Percentiles rank a stretch among this genome's conserved stretches.
These are phyloP conservation scores for Aspergillus hiratsukae DNA, from an alignment of 2,329 filamentous ascomycete genomes.

Conservation along the genomic window DNA sequence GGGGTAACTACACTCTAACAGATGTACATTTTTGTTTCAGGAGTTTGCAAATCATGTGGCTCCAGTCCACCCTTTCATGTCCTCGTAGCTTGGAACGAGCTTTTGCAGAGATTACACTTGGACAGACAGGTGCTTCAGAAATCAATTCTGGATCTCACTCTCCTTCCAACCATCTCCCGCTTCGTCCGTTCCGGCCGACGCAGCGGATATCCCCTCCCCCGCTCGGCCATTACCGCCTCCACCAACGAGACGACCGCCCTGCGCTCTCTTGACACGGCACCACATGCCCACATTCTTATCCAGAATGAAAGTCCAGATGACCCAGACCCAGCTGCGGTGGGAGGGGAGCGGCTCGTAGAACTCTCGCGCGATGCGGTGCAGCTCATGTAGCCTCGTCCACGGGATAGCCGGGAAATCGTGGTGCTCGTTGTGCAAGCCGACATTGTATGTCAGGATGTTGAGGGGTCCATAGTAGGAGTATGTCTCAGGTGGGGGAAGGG, in stretches of 20 bases:
- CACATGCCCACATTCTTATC: constrained; percentile 85
- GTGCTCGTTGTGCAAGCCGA: constrained; percentile 96
- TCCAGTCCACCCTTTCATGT: background rate
- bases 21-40: background rate
- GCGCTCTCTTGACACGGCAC: constrained; percentile 87
- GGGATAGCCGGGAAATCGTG: constrained; percentile 97
- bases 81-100: background rate
- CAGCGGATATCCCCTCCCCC: constrained; percentile 43
- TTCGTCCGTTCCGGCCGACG: constrained; percentile 44
- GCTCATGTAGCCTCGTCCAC: constrained; percentile 77
- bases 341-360: constrained; percentile 86
- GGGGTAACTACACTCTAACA: background rate
- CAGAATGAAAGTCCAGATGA: constrained; percentile 92
- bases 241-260: constrained; percentile 63
- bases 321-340: constrained; percentile 86
- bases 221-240: constrained; percentile 32
- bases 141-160: constrained; percentile 61
- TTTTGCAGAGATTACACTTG: background rate
- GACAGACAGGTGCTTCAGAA: background rate
- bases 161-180: constrained; percentile 60
- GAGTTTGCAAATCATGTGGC: background rate
- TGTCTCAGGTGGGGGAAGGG: constrained; percentile 76
- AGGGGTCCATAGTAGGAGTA: constrained; percentile 94
- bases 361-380: constrained; percentile 77
- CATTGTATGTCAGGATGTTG: constrained; percentile 93